Base-by-base conservation (phyloP, 2,329 filamentous ascomycete species). In the Aspergillus pseudoviridinutans region DNA sequence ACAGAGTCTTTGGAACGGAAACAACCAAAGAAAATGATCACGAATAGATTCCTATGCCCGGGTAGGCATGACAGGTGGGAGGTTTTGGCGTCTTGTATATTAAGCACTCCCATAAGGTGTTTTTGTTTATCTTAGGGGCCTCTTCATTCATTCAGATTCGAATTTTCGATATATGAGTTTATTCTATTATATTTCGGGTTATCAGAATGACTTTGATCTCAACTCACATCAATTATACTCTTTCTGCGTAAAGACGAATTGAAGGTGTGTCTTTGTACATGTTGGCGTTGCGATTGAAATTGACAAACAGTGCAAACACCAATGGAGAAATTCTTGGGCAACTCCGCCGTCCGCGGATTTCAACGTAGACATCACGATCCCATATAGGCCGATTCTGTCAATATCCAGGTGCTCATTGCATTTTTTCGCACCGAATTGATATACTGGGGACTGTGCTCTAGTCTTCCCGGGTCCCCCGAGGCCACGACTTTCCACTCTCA, bases 271-370 rank as follows among this genome's bases (percentile, higher is more conserved):
- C 32, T 35, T 38, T 7, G 14, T 38, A 17, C 5, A 17, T 17
- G 14, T 38, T 3, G 1, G 3, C 32, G 7, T 35, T 17, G 32
- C 32, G 32, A 38, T 22, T 44, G 42, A 67, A 6, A 6, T 46
- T 44, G 42, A 67, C 70, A 72, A 73, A 72, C 66, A 62, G 47
- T 66, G 65, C 69, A 71, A 70, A 70, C 66, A 61, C 41, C 38
- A 35, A 49, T 50, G 42, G 54, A 66, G 68, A 71, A 71, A 70
- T 70, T 71, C 68, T 67, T 60, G 59, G 64, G 61, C 22, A 49
- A 56, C 47, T 59, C 57, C 28, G 35, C 35, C 27, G 29, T 56
- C 57, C 50, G 53, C 56, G 49, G 59, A 46, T 46, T 27, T 27
- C 32, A 17, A 47, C 20, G 27, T 3, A 27, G n/a, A 12, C 44